Evolutionary conservation across 352 stramenopile genomes (phyloP), one percentile per base, ranked within the genome.

Genomic region (Pythium guiyangense): DNA sequence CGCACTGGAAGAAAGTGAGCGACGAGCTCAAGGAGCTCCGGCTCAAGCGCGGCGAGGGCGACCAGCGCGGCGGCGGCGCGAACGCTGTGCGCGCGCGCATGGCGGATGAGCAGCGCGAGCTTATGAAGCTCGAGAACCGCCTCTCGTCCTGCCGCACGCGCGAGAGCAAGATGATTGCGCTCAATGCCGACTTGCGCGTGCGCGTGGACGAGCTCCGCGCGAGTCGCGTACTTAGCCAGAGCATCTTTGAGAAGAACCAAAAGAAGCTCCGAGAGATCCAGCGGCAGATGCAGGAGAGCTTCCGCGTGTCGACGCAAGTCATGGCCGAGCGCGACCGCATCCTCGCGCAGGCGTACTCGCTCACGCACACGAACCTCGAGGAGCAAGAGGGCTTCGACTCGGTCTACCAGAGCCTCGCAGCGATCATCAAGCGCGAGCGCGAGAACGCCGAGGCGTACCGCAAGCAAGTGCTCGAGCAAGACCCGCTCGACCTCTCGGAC

Each of bases 231-330:
- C 56, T 88, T 39, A 92, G 76, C 37, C 82, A 90, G 57, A 81
- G 59, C 35, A 77, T 88, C 34, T 92, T 90, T 35, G 79, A 90
- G 44, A 92, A 92, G 74, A 84, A 90, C 54, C 82, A 92, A 60
- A 76, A 73, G 22, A 74, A 76, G 42, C 74, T 92, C 6, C 73
- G 74, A 3, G 82, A 92, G 27, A 78, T 92, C 45, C 79, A 92
- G 54, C 72, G 69, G 25, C 76, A 87, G 63, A 90, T 92, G 77
- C 82, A 92, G 54, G 79, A 88, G 34, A 72, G 60, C 47, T 92
- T 92, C 56, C 73, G 70, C 2, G 57, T 75, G 25, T 86, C 79
- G 18, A 92, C 82, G 10, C 70, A 83, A 29, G 82, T 87, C 47
- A 80, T 90, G 60, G 72, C 76, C 8, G 82, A 92, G 54, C 73